These are phyloP conservation scores for Pyrus hybrid DNA, from an alignment of 331 rosid species.

Conservation along the genomic window DNA sequence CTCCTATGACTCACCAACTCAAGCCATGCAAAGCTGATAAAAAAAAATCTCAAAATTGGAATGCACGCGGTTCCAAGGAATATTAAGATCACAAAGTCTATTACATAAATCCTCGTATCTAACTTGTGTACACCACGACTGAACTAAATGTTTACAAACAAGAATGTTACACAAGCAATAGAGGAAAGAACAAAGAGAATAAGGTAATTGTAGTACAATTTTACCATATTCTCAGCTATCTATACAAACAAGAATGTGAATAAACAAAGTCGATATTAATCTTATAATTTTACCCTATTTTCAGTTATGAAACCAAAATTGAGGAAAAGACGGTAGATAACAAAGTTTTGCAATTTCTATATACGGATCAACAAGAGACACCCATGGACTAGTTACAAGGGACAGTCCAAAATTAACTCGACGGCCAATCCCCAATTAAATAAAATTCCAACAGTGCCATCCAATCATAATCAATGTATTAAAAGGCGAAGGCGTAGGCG, in stretches of 20 bases:
- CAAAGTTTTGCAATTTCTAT: not conserved
- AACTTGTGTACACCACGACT: not conserved
- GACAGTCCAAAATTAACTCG: not conserved
- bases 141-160: not conserved
- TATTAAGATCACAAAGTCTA: not conserved
- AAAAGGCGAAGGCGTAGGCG: too few relatives aligned
- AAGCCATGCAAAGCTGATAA: slow-evolving; percentile 92
- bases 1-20: slow-evolving; percentile 94
- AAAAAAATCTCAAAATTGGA: slow-evolving; percentile 10
- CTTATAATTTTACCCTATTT: too few relatives aligned
- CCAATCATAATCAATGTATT: not conserved
- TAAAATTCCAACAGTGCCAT: not conserved
- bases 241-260: too few relatives aligned
- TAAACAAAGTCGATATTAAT: too few relatives aligned
- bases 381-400: not conserved
- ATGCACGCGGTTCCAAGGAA: not conserved
- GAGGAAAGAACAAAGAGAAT: not conserved
- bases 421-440: not conserved
- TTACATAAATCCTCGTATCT: not conserved
- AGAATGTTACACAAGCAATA: not conserved
- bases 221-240: too few relatives aligned
- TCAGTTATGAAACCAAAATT: too few relatives aligned
- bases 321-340: not conserved
- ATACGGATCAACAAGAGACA: not conserved
- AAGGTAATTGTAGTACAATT: not conserved